Evolutionary conservation across 257 asterid genomes (phyloP).

Genomic region (Paraleonurus japonicus): DNA sequence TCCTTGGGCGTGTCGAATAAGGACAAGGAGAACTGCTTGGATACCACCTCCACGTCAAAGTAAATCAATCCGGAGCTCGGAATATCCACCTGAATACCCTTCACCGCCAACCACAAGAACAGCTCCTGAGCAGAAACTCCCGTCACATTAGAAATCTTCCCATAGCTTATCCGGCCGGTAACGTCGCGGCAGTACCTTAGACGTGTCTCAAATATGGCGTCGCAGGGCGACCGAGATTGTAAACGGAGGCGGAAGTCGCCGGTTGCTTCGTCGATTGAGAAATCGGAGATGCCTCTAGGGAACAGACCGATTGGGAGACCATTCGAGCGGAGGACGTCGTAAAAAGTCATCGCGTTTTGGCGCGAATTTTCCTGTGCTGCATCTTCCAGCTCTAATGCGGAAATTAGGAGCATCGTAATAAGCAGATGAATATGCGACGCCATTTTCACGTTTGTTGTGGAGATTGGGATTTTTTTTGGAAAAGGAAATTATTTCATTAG

Average conservation of each 20-base stretch:
- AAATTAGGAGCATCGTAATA: background rate
- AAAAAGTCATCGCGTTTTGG: slow-evolving; percentile 28
- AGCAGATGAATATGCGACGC: slow-evolving; percentile 9
- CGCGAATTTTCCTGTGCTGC: background rate
- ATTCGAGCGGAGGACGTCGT: slow-evolving; percentile 54
- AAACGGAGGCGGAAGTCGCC: slow-evolving; percentile 44
- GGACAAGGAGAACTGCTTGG: slow-evolving; percentile 72
- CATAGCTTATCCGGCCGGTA: slow-evolving; percentile 50
- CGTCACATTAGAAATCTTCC: slow-evolving; percentile 46
- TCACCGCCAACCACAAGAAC: slow-evolving; percentile 76
- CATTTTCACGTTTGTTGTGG: slow-evolving; percentile 16
- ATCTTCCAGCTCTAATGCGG: slow-evolving; percentile 1
- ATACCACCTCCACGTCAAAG: slow-evolving; percentile 70
- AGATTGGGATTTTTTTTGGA: slow-evolving; percentile 14
- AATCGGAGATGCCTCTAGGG: slow-evolving; percentile 62
- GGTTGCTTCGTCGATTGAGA: slow-evolving; percentile 37
- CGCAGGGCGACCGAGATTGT: slow-evolving; percentile 55
- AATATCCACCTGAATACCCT: slow-evolving; percentile 61
- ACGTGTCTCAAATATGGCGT: slow-evolving; percentile 72
- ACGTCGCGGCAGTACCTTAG: slow-evolving; percentile 58
- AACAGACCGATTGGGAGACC: slow-evolving; percentile 74
- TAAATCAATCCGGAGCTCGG: slow-evolving; percentile 90
- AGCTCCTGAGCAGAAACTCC: slow-evolving; percentile 72
- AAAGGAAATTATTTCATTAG: background rate
- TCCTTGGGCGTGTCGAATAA: slow-evolving; percentile 72